phyloP scores from a whole-genome alignment of 345 rosid genomes.

The Erysimum cheiranthoides region DNA sequence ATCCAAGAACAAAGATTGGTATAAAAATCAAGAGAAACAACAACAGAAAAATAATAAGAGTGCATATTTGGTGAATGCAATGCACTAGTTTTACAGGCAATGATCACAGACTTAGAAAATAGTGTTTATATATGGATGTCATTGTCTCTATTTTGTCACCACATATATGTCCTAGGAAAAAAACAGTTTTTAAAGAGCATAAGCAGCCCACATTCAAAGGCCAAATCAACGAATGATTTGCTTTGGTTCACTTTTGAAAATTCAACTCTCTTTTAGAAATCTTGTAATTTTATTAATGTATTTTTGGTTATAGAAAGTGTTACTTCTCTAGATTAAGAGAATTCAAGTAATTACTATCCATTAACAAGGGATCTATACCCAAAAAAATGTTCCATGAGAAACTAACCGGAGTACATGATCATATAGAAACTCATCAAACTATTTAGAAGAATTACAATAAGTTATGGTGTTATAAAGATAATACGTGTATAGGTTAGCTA shows the following conservation, averaged over 20 bases:
- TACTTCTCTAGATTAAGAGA: not conserved
- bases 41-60: not conserved
- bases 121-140: constrained; percentile 34
- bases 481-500: not conserved
- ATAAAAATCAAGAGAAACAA: not conserved
- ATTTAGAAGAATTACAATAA: not conserved
- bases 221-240: constrained; percentile 40
- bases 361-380: not conserved
- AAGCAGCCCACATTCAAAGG: constrained; percentile 35
- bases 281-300: not conserved
- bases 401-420: not conserved
- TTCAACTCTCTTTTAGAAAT: constrained; percentile 20
- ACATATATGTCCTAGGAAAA: constrained; percentile 22
- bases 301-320: not conserved
- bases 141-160: constrained; percentile 27
- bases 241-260: constrained; percentile 42
- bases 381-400: not conserved
- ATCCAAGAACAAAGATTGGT: not conserved
- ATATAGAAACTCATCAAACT: not conserved
- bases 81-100: constrained; percentile 22
- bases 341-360: not conserved
- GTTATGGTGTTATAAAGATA: not conserved
- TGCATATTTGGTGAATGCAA: constrained; percentile 24
- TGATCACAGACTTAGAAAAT: constrained; percentile 27
- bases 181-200: not conserved